Percentiles rank a stretch among this genome's conserved stretches.
Conservation (phyloP, 176 grass and related monocot species). For the Saccharum spontaneum region DNA sequence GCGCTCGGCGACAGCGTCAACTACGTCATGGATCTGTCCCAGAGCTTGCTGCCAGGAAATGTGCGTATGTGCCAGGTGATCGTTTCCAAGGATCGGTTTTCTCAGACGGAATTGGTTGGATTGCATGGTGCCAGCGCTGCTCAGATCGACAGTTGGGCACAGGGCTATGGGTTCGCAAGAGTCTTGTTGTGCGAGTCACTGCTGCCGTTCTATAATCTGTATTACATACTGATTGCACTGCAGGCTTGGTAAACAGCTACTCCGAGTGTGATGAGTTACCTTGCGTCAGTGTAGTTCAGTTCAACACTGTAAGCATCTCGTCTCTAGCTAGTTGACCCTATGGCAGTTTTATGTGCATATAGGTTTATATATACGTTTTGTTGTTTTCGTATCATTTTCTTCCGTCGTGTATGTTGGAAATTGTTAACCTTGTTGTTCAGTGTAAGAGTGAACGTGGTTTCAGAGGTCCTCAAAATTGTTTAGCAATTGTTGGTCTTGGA, state of each 20-base stretch:
- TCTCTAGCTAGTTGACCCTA: not conserved
- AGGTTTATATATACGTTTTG: not conserved
- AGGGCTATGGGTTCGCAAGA: not conserved
- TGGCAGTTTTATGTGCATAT: not conserved
- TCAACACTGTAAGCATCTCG: not conserved
- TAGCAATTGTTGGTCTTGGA: too few relatives aligned
- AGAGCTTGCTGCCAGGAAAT: not conserved
- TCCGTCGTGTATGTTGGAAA: too few relatives aligned
- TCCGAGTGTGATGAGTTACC: not conserved
- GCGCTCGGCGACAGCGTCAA: not conserved
- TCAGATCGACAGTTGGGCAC: not conserved
- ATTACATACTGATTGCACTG: not conserved
- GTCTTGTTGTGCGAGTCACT: conserved; percentile 19
- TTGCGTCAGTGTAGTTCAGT: not conserved
- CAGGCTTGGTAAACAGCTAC: not conserved
- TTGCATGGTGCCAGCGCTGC: not conserved
- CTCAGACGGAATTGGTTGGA: not conserved
- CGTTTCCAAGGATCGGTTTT: not conserved
- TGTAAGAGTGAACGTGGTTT: too few relatives aligned
- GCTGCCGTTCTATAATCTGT: not conserved
- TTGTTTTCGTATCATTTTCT: not conserved
- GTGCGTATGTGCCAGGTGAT: not conserved
- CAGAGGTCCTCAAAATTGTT: too few relatives aligned
- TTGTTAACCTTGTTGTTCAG: too few relatives aligned
- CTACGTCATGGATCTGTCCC: not conserved